phyloP scores from a whole-genome alignment of 352 stramenopile species.

The Phytophthora lateralis region DNA sequence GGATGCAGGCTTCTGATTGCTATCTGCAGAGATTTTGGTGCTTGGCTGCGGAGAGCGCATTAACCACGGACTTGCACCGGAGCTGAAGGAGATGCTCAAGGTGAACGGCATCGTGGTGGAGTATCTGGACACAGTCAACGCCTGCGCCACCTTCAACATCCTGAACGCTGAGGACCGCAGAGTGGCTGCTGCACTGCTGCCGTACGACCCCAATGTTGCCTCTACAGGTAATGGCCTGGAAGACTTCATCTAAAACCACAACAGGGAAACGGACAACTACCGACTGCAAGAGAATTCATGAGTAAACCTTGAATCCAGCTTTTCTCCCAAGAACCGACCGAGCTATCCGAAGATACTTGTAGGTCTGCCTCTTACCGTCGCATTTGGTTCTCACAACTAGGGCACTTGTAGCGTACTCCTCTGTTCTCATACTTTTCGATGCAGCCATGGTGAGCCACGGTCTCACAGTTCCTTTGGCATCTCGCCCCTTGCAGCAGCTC shows the following conservation, averaged over 20 bases:
- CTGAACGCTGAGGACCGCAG: constrained; percentile 90
- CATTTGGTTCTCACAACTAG: constrained; percentile 51
- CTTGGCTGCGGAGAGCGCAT: constrained; percentile 76
- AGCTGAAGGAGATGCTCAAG: constrained; percentile 80
- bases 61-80: constrained; percentile 56
- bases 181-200: constrained; percentile 81
- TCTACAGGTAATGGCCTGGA: neutral
- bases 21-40: constrained; percentile 72
- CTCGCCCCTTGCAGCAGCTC: constrained; percentile 71
- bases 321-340: neutral
- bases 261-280: neutral
- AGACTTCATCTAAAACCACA: neutral
- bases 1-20: constrained; percentile 8
- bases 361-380: constrained; percentile 26
- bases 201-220: constrained; percentile 54
- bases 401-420: constrained; percentile 65
- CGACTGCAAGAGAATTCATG: constrained; percentile 11
- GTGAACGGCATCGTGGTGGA: constrained; percentile 86
- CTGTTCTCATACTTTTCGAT: constrained; percentile 72
- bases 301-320: neutral
- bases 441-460: constrained; percentile 54
- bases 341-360: neutral
- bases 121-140: constrained; percentile 85
- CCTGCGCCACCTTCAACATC: constrained; percentile 91
- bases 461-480: constrained; percentile 52